Evolutionary conservation across 257 asterid species (phyloP).

Genomic region (Voacanga thouarsii): DNA sequence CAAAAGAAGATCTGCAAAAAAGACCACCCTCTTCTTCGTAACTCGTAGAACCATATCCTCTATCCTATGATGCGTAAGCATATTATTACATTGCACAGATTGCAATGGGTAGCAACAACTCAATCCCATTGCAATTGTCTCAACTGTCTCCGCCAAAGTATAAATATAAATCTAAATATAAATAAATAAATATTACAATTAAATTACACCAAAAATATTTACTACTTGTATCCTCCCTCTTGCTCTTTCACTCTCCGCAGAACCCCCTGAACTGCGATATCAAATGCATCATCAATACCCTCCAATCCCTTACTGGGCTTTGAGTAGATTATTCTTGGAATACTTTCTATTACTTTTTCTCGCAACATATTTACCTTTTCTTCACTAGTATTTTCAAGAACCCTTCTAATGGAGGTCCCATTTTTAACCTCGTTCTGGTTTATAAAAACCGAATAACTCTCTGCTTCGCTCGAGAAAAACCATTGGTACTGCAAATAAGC

Average conservation of each 20-base stretch:
- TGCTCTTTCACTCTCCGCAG: conserved; percentile 49
- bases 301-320: conserved; percentile 45
- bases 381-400: conserved; percentile 38
- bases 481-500: conserved; percentile 71
- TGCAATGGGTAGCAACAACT: background rate
- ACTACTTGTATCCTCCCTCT: conserved; percentile 42
- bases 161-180: background rate
- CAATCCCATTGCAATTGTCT: background rate
- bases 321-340: conserved; percentile 57
- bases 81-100: background rate
- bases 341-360: conserved; percentile 53
- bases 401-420: conserved; percentile 49
- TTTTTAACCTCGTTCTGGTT: conserved; percentile 60
- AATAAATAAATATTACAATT: background rate
- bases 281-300: conserved; percentile 75
- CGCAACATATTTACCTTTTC: conserved; percentile 53
- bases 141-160: background rate
- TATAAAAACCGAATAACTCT: conserved; percentile 68
- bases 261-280: conserved; percentile 66
- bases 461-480: conserved; percentile 66
- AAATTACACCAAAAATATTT: background rate
- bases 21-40: background rate
- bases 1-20: background rate
- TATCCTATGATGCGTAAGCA: background rate
- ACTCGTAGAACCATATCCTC: background rate